Evolutionary conservation across 169 alveolate species (phyloP).

Genomic region (Cystoisospora suis): DNA sequence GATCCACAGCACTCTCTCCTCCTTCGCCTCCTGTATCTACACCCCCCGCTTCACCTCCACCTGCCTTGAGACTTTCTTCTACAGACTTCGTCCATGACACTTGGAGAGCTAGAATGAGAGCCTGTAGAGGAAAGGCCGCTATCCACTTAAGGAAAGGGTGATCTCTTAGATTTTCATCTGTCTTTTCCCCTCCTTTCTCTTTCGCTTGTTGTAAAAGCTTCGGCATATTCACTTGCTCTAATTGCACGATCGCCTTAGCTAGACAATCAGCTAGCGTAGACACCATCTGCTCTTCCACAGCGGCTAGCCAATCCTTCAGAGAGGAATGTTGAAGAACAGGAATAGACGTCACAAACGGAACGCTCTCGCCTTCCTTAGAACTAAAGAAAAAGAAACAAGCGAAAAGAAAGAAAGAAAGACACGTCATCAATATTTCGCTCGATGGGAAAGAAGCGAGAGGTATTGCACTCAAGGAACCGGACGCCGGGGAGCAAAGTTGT

Average conservation of each 20-base stretch:
- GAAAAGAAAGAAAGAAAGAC: background rate
- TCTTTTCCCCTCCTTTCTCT: constrained; percentile 32
- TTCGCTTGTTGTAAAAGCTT: constrained; percentile 21
- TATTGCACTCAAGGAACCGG: too few relatives aligned
- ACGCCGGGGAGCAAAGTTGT: background rate
- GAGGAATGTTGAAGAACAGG: constrained; percentile 83
- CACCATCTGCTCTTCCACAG: constrained; percentile 83
- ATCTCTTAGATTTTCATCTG: background rate
- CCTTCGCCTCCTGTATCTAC: background rate
- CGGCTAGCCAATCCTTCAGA: constrained; percentile 89
- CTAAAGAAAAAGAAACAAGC: background rate
- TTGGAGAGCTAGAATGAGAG: constrained; percentile 83
- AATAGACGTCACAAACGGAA: constrained; percentile 77
- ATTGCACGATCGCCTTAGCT: constrained; percentile 77
- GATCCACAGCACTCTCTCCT: background rate
- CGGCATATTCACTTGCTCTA: constrained; percentile 51
- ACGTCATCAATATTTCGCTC: too few relatives aligned
- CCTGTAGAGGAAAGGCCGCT: constrained; percentile 85
- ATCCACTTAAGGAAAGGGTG: constrained; percentile 73
- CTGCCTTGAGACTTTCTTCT: constrained; percentile 72
- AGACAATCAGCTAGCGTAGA: constrained; percentile 82
- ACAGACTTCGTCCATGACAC: constrained; percentile 86
- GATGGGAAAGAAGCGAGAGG: too few relatives aligned
- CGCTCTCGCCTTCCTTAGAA: constrained; percentile 78
- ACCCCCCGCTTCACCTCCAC: background rate